Evolutionary conservation across 345 rosid species (phyloP), one percentile per base, ranked within the genome.

Genomic region (Anastatica hierochuntica): DNA sequence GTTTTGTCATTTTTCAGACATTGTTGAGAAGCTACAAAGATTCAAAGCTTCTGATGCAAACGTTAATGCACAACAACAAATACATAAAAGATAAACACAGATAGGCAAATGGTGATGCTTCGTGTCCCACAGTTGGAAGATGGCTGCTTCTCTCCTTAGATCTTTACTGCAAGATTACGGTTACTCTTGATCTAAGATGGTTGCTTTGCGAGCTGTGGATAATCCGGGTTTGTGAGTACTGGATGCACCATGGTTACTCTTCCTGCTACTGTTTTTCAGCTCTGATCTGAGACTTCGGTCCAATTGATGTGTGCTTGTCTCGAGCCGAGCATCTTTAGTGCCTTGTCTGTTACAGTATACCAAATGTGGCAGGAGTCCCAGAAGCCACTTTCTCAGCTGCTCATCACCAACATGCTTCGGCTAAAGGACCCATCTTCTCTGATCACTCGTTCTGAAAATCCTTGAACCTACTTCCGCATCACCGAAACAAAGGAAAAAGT

Each of bases 351-450:
- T 92, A 74, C 74, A 83, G 78, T 79, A 92, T 8, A 78, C 74
- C 65, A 92, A 61, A 53, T 80, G 76, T 29, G 98, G 97, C 49
- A 92, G 81, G 58, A 88, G 94, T 30, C 95, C 77, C 56, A 69
- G 80, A 27, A 92, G 74, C 67, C 79, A 53, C 60, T 92, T 92
- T 75, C 79, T 85, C 55, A 92, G 77, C 49, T 85, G 86, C 44
- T 92, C 98, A 44, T 92, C 97, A 54, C 98, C 98, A 14, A 88
- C 90, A 53, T 88, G 88, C 66, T 85, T 85, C 77, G 85, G 97
- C 4, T 90, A 95, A 16, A 95, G 94, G 66, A 39, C 38, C 69
- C 61, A 41, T 60, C 50, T 49, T 53, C 71, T 35, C 68, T 37
- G 27, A 60, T 52, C 74, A 47, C 69, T 67, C 51, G 50, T 62